Evolutionary conservation across 108 stramenopile genomes (phyloP), one percentile per base, ranked within the genome.

Genomic region (Cafeteria roenbergensis): DNA sequence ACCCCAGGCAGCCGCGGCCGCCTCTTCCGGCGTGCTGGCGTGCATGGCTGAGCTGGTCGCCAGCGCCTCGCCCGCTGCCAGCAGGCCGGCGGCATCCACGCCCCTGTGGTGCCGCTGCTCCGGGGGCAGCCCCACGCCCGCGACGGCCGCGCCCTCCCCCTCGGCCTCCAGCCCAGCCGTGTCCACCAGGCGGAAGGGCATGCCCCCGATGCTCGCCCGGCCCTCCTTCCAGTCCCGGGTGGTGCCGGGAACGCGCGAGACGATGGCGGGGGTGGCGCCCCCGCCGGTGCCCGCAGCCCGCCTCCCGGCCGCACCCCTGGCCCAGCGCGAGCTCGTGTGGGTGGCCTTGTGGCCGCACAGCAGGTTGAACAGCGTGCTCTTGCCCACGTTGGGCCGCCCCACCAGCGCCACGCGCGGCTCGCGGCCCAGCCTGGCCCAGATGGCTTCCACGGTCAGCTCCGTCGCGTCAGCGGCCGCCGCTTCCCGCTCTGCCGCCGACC

Each of bases 301-400:
- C n/a, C n/a, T n/a, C n/a, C n/a, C n/a, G n/a, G n/a, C n/a, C n/a
- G n/a, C n/a, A n/a, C n/a, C n/a, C n/a, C n/a, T n/a, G n/a, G n/a
- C n/a, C n/a, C n/a, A n/a, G n/a, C n/a, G n/a, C n/a, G n/a, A n/a
- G n/a, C n/a, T n/a, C n/a, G n/a, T n/a, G n/a, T n/a, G n/a, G n/a
- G n/a, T n/a, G n/a, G n/a, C n/a, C n/a, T n/a, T n/a, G 71, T 77
- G 48, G 34, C 75, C 79, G 48, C 65, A 68, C 30, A 94, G 70
- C 12, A 84, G 82, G 71, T 94, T 94, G 67, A 91, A 87, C 1
- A 90, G 78, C 17, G 88, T 84, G 26, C 76, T 78, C 76, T 94
- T 94, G 22, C 93, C 93, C 26, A 92, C 90, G 68, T 94, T 94
- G 33, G 93, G 93, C 32, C 91, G 69, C 22, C 93, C 93, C 17